Evolutionary conservation across 495 filamentous ascomycete species (phyloP), one percentile per base, ranked within the genome.

Genomic region (Xylaria scruposa): DNA sequence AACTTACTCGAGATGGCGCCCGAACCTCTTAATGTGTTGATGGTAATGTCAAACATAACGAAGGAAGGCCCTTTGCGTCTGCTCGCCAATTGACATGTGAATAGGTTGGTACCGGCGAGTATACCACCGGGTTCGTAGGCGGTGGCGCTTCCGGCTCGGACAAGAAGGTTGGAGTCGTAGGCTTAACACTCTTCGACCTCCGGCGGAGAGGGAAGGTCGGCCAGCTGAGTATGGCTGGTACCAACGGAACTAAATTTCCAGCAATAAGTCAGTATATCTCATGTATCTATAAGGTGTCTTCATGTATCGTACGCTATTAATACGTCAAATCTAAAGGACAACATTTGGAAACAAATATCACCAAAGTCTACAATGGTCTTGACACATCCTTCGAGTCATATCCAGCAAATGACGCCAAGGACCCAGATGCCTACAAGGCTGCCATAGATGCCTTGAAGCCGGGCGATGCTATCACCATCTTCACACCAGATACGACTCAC

Each of bases 91-190:
- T 73, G 68, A 77, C 42, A 42, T 56, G 72, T 8, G 36, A 19
- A 31, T 74, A 93, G 91, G 88, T 97, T 46, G 93, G 93, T 33
- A 95, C 93, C n/a, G 94, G 95, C 69, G 94, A 98, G 84, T 97
- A 97, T 87, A 98, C 95, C 72, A 97, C 95, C 58, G 94, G 94
- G 47, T 96, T 94, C 76, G 92, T 94, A 73, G 93, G 91, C 59
- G 90, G 89, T 74, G 91, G 89, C 59, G 90, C 89, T 59, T 95
- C 93, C 1, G 87, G 87, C 12, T 94, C 92, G 40, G 94, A 97
- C 86, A 97, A 97, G 85, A 97, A 97, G 77, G 91, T 97, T 19
- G 95, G 95, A 63, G 95, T 98, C 0, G 95, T 98, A 7, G 95
- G 93, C 1, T 82, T 98, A 74, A 94, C 92, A 38, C 84, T 98